Evolutionary conservation across 2,329 filamentous ascomycete genomes (phyloP).

Genomic region (Trichocomaceae sp.): DNA sequence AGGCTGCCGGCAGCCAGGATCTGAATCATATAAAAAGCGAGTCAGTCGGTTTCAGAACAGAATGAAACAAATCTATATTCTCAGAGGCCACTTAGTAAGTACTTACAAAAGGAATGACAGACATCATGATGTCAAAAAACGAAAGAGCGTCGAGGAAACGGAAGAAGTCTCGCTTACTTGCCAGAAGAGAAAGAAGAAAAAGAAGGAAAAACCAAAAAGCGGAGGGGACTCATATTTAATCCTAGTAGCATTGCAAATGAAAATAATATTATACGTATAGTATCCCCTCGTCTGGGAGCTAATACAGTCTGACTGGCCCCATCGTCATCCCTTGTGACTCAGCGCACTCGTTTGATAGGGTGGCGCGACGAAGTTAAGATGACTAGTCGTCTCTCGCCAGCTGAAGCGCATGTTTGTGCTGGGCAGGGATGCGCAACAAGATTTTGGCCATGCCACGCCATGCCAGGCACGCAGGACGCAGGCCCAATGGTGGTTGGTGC

Average conservation of each 20-base stretch:
- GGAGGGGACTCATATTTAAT: neutral
- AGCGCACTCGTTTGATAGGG: no score
- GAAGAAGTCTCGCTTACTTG: slow-evolving; percentile 15
- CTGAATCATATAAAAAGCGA: neutral
- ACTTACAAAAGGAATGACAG: slow-evolving; percentile 13
- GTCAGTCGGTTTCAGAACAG: neutral
- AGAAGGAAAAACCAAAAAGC: neutral
- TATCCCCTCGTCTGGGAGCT: no score
- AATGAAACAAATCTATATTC: neutral
- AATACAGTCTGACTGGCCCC: neutral
- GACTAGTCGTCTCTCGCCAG: neutral
- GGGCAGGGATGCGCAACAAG: neutral
- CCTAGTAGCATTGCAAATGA: no score
- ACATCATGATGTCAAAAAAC: slow-evolving; percentile 12
- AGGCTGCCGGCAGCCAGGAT: slow-evolving; percentile 15
- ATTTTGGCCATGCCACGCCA: neutral
- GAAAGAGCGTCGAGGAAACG: slow-evolving; percentile 11
- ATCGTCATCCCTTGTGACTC: neutral
- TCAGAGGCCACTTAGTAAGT: no score
- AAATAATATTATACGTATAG: no score
- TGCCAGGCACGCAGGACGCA: neutral
- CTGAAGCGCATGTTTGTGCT: neutral
- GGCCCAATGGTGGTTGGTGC: neutral
- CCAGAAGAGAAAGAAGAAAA: slow-evolving; percentile 5
- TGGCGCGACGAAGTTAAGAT: neutral